A percentile compares a stretch with the other conserved stretches of the same genome.
These are phyloP conservation scores for Toxoplasma gondii DNA, from an alignment of 169 alveolate genomes.

Conservation along the genomic window DNA sequence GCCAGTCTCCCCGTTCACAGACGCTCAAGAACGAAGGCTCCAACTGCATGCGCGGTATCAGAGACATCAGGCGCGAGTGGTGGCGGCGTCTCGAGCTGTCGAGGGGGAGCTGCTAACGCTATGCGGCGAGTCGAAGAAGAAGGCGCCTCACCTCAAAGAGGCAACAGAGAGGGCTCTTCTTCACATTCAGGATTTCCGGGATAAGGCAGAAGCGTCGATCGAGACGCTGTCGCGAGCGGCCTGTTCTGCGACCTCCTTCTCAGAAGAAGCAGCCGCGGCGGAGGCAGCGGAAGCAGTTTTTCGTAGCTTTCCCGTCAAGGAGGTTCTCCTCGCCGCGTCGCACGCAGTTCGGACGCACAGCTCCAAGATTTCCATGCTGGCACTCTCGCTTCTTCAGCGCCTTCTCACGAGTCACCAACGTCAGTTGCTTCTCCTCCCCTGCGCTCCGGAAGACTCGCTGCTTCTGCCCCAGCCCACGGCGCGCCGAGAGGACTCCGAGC, in stretches of 20 bases:
- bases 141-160: constrained; percentile 20
- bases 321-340: constrained; percentile 13
- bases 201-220: background rate
- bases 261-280: background rate
- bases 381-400: constrained; percentile 26
- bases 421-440: constrained; percentile 14
- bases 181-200: constrained; percentile 14
- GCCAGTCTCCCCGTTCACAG: background rate
- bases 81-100: background rate
- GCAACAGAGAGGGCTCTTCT: constrained; percentile 17
- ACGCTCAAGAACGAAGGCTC: background rate
- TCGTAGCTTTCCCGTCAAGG: background rate
- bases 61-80: background rate
- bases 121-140: constrained; percentile 5
- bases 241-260: background rate
- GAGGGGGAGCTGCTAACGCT: constrained; percentile 22
- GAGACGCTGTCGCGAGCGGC: background rate
- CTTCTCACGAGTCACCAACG: constrained; percentile 10
- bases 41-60: constrained; percentile 15
- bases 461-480: background rate
- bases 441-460: background rate
- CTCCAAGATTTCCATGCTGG: background rate
- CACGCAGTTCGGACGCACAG: background rate
- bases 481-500: background rate
- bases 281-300: constrained; percentile 12